These are phyloP conservation scores for Alternaria postmessia DNA, from an alignment of 2,329 filamentous ascomycete genomes.

Conservation along the genomic window DNA sequence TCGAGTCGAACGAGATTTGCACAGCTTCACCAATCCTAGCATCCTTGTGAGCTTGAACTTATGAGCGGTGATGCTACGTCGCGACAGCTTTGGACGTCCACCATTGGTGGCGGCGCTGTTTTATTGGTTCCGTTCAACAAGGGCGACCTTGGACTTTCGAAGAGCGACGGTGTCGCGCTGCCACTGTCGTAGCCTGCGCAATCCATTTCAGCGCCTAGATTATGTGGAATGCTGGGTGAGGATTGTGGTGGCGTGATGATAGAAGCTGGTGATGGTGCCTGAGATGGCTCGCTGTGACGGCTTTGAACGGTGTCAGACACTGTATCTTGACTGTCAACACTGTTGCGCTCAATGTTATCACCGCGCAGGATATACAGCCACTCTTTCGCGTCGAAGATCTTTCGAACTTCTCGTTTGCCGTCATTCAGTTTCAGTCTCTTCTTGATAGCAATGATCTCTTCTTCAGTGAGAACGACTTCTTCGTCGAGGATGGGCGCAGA, in stretches of 20 bases:
- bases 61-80: background rate
- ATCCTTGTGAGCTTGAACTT: background rate
- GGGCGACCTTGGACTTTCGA: background rate
- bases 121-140: background rate
- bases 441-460: background rate
- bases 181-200: background rate
- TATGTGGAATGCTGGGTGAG: background rate
- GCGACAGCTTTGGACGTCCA: background rate
- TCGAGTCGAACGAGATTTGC: background rate
- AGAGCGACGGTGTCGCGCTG: background rate
- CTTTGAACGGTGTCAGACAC: background rate
- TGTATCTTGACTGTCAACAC: background rate
- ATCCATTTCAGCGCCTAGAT: background rate
- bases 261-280: background rate
- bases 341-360: background rate
- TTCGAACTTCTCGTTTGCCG: background rate
- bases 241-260: background rate
- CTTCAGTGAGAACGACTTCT: background rate
- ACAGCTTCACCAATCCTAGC: background rate
- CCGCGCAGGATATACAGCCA: slow-evolving; percentile 10
- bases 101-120: background rate
- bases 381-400: background rate
- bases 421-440: background rate
- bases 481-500: too few relatives aligned
- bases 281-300: background rate